A percentile compares a stretch with the other conserved stretches of the same genome.
phyloP scores from a whole-genome alignment of 345 rosid genomes.

The Kandelia obovata region DNA sequence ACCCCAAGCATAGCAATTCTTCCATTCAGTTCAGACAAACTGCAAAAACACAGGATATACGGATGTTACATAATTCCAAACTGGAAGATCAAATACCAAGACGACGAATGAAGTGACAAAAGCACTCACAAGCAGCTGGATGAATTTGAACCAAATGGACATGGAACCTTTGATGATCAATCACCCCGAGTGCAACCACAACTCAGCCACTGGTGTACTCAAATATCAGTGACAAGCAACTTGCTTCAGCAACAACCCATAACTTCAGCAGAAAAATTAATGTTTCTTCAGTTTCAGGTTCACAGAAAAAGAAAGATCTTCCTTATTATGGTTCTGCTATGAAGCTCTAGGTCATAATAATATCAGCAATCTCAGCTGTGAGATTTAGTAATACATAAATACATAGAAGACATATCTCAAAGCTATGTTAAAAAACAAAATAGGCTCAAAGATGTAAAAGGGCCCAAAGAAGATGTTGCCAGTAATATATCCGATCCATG shows the following conservation, averaged over 20 bases:
- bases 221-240: background rate
- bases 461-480: background rate
- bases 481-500: background rate
- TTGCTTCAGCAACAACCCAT: background rate
- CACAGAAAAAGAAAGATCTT: background rate
- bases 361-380: background rate
- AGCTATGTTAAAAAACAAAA: background rate
- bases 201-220: background rate
- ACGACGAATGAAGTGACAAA: background rate
- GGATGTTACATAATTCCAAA: background rate
- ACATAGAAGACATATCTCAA: background rate
- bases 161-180: background rate
- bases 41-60: background rate
- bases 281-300: background rate
- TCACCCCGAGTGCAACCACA: background rate
- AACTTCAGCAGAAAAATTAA: background rate
- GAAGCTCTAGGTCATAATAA: slow-evolving; percentile 12
- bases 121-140: background rate
- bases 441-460: too few species aligned
- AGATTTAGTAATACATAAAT: slow-evolving; percentile 4
- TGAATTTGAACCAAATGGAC: background rate
- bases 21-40: background rate
- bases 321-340: background rate
- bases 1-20: background rate
- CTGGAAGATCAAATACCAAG: background rate